These are phyloP conservation scores for Dacryopinax spathularia DNA, from an alignment of 768 basidiomycete genomes.

Conservation along the genomic window DNA sequence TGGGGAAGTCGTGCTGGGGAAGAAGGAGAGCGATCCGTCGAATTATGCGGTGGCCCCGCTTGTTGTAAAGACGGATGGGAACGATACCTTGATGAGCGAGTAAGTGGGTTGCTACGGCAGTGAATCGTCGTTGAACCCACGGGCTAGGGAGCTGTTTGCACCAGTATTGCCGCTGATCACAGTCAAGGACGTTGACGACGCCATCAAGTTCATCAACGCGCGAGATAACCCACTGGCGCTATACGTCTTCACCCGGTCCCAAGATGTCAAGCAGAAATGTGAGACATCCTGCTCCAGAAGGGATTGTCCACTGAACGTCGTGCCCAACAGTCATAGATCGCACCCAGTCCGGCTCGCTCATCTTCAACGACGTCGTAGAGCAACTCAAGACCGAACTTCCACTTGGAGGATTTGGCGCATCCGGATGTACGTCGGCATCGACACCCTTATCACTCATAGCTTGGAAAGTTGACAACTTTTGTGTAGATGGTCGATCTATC, in stretches of 20 bases:
- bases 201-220: slow-evolving; percentile 17
- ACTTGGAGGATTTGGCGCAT: slow-evolving; percentile 45
- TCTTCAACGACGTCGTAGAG: slow-evolving; percentile 44
- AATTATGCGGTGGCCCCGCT: slow-evolving; percentile 46
- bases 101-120: slow-evolving; percentile 6
- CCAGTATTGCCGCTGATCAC: slow-evolving; percentile 21
- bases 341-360: slow-evolving; percentile 43
- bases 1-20: slow-evolving; percentile 44
- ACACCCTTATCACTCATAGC: background rate
- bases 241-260: slow-evolving; percentile 47
- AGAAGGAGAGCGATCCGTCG: slow-evolving; percentile 27
- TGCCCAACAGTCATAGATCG: slow-evolving; percentile 42
- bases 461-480: slow-evolving; percentile 12
- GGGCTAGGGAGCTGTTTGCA: slow-evolving; percentile 25
- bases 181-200: slow-evolving; percentile 14
- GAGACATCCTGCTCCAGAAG: background rate
- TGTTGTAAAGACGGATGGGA: slow-evolving; percentile 37
- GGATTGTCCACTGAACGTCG: background rate
- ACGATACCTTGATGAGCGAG: slow-evolving; percentile 41
- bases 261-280: slow-evolving; percentile 20
- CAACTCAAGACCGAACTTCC: slow-evolving; percentile 33
- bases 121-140: background rate
- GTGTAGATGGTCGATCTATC: slow-evolving; percentile 37
- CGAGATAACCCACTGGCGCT: slow-evolving; percentile 45
- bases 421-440: slow-evolving; percentile 47